Percentiles rank a stretch among this genome's conserved stretches.
Conservation (phyloP, 495 filamentous ascomycete genomes). For the Schizothecium vesticola region DNA sequence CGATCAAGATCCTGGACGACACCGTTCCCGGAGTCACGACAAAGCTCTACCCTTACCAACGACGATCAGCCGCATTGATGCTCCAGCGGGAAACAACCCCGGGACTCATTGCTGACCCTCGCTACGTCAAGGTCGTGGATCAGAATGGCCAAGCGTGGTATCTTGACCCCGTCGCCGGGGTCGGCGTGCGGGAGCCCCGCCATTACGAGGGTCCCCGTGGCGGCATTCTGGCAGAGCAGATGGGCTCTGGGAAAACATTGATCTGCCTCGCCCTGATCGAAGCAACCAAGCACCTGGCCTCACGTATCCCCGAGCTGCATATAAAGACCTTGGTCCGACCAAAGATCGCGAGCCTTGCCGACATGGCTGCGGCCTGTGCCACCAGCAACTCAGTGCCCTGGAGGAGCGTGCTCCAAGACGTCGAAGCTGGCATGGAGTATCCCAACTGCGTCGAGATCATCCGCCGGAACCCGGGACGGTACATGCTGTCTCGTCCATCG, state of each 20-base stretch:
- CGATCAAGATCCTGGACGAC: constrained; percentile 56
- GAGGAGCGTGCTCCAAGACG: constrained; percentile 51
- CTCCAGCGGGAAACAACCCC: constrained; percentile 72
- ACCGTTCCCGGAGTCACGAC: constrained; percentile 60
- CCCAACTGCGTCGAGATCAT: constrained; percentile 52
- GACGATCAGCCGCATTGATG: constrained; percentile 79
- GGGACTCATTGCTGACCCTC: constrained; percentile 63
- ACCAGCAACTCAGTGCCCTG: constrained; percentile 64
- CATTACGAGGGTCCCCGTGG: constrained; percentile 72
- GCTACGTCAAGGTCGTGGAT: constrained; percentile 52
- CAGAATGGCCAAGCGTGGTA: constrained; percentile 64
- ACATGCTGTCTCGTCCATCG: constrained; percentile 47
- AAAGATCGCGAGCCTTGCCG: constrained; percentile 28
- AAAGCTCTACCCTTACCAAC: constrained; percentile 70
- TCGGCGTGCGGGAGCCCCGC: constrained; percentile 54
- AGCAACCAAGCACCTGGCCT: constrained; percentile 66
- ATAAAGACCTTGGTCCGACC: constrained; percentile 7
- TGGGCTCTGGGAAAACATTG: constrained; percentile 77
- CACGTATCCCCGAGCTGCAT: constrained; percentile 51
- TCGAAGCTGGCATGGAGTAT: constrained; percentile 35
- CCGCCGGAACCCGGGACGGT: constrained; percentile 46
- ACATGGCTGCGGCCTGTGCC: constrained; percentile 69
- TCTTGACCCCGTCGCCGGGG: constrained; percentile 60
- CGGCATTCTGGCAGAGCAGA: constrained; percentile 71
- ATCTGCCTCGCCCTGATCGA: constrained; percentile 80